Conservation (phyloP, 176 grass and related monocot genomes). For the Canna indica region DNA sequence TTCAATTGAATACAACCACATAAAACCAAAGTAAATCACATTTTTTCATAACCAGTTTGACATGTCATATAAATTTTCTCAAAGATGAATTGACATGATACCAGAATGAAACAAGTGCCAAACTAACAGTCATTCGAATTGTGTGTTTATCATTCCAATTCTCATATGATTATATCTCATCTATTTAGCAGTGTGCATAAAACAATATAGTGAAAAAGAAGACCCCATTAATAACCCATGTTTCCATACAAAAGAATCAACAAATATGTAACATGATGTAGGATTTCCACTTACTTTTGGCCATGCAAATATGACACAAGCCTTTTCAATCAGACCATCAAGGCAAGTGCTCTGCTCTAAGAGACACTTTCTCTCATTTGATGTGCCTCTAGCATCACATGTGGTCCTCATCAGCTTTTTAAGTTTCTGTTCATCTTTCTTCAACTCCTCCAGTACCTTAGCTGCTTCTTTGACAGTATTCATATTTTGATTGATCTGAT, state of each 20-base stretch:
- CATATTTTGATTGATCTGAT: constrained; percentile 72
- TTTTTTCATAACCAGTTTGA: background rate
- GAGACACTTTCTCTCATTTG: constrained; percentile 75
- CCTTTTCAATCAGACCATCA: constrained; percentile 67
- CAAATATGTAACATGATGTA: constrained; percentile 8
- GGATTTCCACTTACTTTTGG: constrained; percentile 48
- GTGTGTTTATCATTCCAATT: background rate
- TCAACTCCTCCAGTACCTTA: constrained; percentile 52
- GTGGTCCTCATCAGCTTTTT: constrained; percentile 70
- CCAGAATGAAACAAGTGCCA: background rate
- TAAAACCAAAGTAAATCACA: background rate
- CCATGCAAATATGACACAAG: constrained; percentile 59
- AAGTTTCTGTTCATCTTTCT: constrained; percentile 60
- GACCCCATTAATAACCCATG: background rate
- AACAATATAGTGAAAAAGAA: background rate
- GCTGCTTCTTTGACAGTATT: constrained; percentile 52
- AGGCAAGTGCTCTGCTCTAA: constrained; percentile 49
- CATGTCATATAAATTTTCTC: background rate
- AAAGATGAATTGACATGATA: background rate
- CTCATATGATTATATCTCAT: background rate
- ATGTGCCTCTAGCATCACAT: constrained; percentile 38
- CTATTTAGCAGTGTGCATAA: too few species aligned
- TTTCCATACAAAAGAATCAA: background rate
- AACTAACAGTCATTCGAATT: background rate
- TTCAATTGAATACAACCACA: background rate